Conservation (phyloP, 371 early-diverging fungal species). For the Dichotomocladium elegans region DNA sequence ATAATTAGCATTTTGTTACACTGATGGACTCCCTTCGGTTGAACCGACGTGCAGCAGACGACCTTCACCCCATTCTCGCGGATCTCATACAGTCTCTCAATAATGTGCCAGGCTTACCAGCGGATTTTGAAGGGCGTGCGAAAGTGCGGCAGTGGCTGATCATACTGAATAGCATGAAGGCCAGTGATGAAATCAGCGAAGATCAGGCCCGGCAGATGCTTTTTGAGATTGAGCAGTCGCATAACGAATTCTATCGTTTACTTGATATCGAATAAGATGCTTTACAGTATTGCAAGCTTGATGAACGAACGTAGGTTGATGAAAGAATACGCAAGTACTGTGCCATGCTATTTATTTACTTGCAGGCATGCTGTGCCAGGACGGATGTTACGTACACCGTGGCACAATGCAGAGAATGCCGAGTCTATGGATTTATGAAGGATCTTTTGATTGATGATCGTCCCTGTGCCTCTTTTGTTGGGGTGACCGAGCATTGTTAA, state of each 20-base stretch:
- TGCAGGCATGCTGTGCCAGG: too few species aligned
- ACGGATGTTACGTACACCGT: too few species aligned
- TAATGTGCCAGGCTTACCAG: constrained; percentile 71
- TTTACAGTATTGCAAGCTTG: too few species aligned
- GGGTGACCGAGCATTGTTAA: too few species aligned
- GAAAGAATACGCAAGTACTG: too few species aligned
- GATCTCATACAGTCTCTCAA: constrained; percentile 89
- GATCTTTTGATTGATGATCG: too few species aligned
- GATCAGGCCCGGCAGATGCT: constrained; percentile 89
- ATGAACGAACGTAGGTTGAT: too few species aligned
- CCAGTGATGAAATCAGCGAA: constrained; percentile 81
- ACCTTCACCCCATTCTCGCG: constrained; percentile 87
- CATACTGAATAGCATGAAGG: constrained; percentile 86
- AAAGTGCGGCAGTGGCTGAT: constrained; percentile 90
- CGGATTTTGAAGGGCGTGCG: constrained; percentile 79
- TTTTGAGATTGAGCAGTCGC: constrained; percentile 88
- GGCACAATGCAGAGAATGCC: too few species aligned
- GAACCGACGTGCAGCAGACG: constrained; percentile 85
- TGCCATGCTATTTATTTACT: too few species aligned
- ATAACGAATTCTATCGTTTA: constrained; percentile 60
- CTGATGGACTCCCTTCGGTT: constrained; percentile 88
- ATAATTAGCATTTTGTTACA: constrained; percentile 78
- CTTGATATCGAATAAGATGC: too few species aligned
- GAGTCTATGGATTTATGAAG: too few species aligned
- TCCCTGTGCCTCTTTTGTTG: too few species aligned